These are phyloP conservation scores for Schrenkiella parvula DNA, from an alignment of 345 rosid species.

Conservation along the genomic window DNA sequence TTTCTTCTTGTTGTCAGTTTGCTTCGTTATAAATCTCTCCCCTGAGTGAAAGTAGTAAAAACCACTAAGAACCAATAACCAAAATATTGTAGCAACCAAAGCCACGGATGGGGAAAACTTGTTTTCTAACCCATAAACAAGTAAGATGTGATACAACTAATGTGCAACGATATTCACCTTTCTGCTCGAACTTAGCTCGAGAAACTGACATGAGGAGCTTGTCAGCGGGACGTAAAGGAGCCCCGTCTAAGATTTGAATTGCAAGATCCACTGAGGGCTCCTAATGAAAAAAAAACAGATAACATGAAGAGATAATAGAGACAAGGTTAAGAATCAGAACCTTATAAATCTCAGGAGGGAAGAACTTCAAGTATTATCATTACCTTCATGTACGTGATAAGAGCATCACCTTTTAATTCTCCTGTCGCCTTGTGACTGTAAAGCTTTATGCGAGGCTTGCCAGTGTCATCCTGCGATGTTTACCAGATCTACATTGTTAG, in stretches of 20 bases:
- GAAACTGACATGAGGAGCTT: conserved; percentile 74
- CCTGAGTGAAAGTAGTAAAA: conserved; percentile 49
- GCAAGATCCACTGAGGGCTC: conserved; percentile 98
- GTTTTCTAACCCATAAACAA: not conserved
- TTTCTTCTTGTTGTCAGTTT: conserved; percentile 81
- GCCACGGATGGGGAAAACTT: conserved; percentile 14
- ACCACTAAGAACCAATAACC: not conserved
- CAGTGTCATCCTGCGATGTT: conserved; percentile 69
- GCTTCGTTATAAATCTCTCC: conserved; percentile 71
- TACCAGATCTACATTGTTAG: conserved; percentile 16
- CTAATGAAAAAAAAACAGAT: conserved; percentile 36
- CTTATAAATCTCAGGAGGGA: conserved; percentile 20
- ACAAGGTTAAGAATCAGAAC: not conserved
- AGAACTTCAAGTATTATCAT: conserved; percentile 4
- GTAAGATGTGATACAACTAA: conserved; percentile 1
- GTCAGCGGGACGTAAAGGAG: conserved; percentile 84
- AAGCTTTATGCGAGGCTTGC: conserved; percentile 89
- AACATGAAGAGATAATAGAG: conserved; percentile 10
- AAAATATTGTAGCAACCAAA: not conserved
- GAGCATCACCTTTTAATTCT: conserved; percentile 90
- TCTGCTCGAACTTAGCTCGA: conserved; percentile 88
- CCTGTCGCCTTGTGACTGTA: conserved; percentile 86
- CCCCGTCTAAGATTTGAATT: conserved; percentile 80
- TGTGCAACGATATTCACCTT: conserved; percentile 47
- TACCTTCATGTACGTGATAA: conserved; percentile 91